Percentiles rank a stretch among this genome's conserved stretches.
These are phyloP conservation scores for Aspergillus leporis DNA, from an alignment of 495 filamentous ascomycete genomes.

Conservation along the genomic window DNA sequence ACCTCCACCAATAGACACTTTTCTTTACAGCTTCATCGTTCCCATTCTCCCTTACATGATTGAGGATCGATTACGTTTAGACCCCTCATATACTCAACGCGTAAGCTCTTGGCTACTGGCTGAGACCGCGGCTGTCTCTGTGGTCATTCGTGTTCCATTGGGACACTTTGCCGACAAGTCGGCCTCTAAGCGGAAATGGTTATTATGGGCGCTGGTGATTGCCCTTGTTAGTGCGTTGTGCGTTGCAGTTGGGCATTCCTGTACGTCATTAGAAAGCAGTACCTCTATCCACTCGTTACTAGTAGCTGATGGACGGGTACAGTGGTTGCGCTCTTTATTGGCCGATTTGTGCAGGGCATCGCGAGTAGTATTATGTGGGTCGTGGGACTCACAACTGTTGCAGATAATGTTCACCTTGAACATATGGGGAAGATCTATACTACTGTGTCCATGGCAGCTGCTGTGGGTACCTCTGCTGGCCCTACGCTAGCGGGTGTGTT, in stretches of 20 bases:
- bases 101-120: conserved; percentile 19
- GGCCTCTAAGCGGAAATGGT: conserved; percentile 16
- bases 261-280: conserved; percentile 6
- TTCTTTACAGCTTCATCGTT: conserved; percentile 29
- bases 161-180: conserved; percentile 25
- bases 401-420: conserved; percentile 27
- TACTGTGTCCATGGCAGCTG: conserved; percentile 15
- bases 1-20: conserved; percentile 20
- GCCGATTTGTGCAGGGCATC: conserved; percentile 31
- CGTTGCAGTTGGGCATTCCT: conserved; percentile 18
- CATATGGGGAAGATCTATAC: conserved; percentile 32
- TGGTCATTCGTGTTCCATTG: conserved; percentile 19
- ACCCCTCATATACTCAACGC: conserved; percentile 21
- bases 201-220: conserved; percentile 19
- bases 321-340: conserved; percentile 29
- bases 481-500: conserved; percentile 27
- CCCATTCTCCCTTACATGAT: conserved; percentile 30
- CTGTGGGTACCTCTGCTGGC: conserved; percentile 24
- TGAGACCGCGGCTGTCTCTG: conserved; percentile 22
- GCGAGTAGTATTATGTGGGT: conserved; percentile 31
- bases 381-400: conserved; percentile 31
- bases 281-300: background rate
- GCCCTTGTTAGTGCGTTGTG: conserved; percentile 22
- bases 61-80: conserved; percentile 21
- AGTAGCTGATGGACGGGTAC: background rate